Evolutionary conservation across 306 rosid genomes (phyloP).

Genomic region (Cicer pinnatifidum): DNA sequence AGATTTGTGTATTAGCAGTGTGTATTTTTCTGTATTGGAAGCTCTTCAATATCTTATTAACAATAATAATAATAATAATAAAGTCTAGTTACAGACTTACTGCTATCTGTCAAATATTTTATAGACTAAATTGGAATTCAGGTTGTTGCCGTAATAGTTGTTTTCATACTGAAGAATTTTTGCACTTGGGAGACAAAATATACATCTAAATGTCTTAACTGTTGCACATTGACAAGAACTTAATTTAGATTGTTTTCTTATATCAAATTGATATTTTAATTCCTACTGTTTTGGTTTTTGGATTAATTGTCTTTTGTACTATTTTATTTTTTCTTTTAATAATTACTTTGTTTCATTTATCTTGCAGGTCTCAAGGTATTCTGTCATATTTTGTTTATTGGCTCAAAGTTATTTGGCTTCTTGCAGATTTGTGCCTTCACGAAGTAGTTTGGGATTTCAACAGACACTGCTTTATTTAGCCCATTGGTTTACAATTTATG

Average conservation of each 20-base stretch:
- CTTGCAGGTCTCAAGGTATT: conserved; percentile 95
- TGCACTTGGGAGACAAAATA: conserved; percentile 1
- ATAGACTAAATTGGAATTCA: conserved; percentile 19
- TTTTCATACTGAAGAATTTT: conserved; percentile 26
- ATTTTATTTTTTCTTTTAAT: conserved; percentile 12
- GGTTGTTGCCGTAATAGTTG: conserved; percentile 27
- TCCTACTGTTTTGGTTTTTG: conserved; percentile 13
- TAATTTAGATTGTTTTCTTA: conserved; percentile 4
- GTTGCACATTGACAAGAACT: conserved; percentile 10
- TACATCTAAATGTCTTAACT: conserved; percentile 14
- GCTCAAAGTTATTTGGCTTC: conserved; percentile 44
- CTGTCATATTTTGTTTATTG: conserved; percentile 46
- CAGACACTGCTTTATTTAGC: conserved; percentile 40
- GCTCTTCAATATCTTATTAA: conserved; percentile 25
- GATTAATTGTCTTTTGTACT: conserved; percentile 5
- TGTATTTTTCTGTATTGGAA: conserved; percentile 2
- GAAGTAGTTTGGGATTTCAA: conserved; percentile 37
- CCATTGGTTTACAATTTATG: conserved; percentile 18
- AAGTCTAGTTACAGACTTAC: conserved; percentile 25
- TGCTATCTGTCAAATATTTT: background rate
- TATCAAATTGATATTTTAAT: conserved; percentile 23
- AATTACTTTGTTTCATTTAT: conserved; percentile 43
- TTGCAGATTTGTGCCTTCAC: conserved; percentile 40
- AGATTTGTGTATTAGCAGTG: conserved; percentile 4
- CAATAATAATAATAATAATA: background rate